Base-by-base conservation (phyloP, 495 filamentous ascomycete genomes). In the Lophiostoma macrostomum region DNA sequence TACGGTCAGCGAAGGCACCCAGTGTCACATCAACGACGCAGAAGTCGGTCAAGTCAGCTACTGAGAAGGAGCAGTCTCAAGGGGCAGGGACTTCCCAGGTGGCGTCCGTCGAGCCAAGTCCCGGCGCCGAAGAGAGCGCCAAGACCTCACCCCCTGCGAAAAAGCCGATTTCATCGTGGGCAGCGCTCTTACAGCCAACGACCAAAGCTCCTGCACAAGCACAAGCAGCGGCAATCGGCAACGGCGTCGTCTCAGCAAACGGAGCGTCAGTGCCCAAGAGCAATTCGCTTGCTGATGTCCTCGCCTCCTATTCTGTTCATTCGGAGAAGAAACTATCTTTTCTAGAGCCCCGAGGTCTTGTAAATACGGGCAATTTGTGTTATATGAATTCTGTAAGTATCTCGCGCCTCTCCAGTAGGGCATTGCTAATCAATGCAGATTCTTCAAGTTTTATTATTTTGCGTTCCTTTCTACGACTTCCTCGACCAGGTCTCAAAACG, bases 361-460 rank as follows among this genome's bases (percentile, higher is more conserved):
- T 96, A 37, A 98, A 98, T 69, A 94, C 91, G 36, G 93, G 93
- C 6, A 98, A 98, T 65, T 93, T 97, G 90, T 98, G 93, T 72
- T 98, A 96, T 74, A 97, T 98, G 94, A 98, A 97, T 74, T 95
- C 93, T 37, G 93, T 97, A 78, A 74, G 88, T 70, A 20, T 34
- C 25, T 20, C 8, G 12, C 5, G 5, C 10, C 0, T 32, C 41
- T 22, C 25, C 35, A 19, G 50, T 65, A 23, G 13, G 13, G 3
- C 14, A 28, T 44, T 12, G 52, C 47, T 63, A 52, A 57, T 36
- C 11, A 8, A 5, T 25, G 3, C 37, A 96, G 90, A 82, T 96
- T 66, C 74, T 98, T 43, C 93, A 98, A 82, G 86, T 93, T 64
- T 75, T 98, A 50, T 77, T 95, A 51, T 96, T 87, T 51, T 97